Conservation (phyloP, 2,329 filamentous ascomycete species). For the Ophiostoma perfectum region DNA sequence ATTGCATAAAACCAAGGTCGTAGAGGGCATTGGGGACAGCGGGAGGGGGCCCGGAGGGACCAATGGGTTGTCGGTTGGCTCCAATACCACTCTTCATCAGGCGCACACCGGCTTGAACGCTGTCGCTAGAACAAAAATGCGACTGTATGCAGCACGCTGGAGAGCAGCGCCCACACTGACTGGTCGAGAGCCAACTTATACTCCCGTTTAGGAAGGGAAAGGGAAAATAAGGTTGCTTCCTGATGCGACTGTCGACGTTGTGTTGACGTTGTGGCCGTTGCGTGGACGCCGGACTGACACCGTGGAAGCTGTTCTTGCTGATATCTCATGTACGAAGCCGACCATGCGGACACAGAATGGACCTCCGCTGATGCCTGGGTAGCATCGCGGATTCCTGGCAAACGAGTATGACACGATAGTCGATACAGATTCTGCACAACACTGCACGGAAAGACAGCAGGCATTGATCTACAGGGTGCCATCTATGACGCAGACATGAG, state of each 20-base stretch:
- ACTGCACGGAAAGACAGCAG: background rate
- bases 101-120: conserved; percentile 2
- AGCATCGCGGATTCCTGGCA: background rate
- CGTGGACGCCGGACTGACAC: too few relatives aligned
- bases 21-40: background rate
- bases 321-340: background rate
- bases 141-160: background rate
- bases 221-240: conserved; percentile 3
- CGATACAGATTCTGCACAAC: conserved; percentile 1
- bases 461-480: background rate
- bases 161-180: conserved; percentile 4
- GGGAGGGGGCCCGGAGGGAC: background rate
- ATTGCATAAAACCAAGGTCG: background rate
- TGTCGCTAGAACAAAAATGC: background rate
- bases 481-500: conserved; percentile 1
- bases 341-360: background rate
- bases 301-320: background rate
- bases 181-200: background rate
- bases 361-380: background rate
- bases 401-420: background rate
- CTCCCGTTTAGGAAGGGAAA: conserved; percentile 6
- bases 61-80: background rate
- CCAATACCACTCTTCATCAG: conserved; percentile 6
- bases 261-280: background rate
- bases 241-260: conserved; percentile 2